Conservation (phyloP, 129 eudicot species). For the Tanacetum coccineum region DNA sequence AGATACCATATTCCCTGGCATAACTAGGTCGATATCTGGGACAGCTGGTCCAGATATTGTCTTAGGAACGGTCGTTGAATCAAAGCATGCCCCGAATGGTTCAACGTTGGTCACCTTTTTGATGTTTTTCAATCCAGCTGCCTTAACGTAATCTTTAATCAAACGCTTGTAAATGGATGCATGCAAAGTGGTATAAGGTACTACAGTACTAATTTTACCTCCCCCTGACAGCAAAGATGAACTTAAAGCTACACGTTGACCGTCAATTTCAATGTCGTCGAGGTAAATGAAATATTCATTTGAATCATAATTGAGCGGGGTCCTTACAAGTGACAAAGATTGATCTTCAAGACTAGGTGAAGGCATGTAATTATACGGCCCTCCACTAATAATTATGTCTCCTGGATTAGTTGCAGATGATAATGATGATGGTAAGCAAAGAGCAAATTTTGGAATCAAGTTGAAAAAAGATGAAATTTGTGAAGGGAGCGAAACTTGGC, state of each 20-base stretch:
- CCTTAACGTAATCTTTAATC: constrained; percentile 29
- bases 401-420: no score
- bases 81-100: constrained; percentile 38
- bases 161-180: constrained; percentile 41
- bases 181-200: constrained; percentile 40
- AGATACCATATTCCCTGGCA: constrained; percentile 10
- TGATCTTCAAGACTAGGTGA: constrained; percentile 11
- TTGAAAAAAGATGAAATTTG: constrained; percentile 31
- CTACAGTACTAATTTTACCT: constrained; percentile 45
- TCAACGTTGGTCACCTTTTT: constrained; percentile 28
- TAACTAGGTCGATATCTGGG: constrained; percentile 34
- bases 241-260: constrained; percentile 23
- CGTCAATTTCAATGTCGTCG: constrained; percentile 23
- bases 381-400: constrained; percentile 31
- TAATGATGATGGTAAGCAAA: constrained; percentile 38
- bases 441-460: constrained; percentile 36
- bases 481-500: constrained; percentile 25
- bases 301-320: constrained; percentile 36
- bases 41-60: constrained; percentile 31
- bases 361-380: constrained; percentile 3
- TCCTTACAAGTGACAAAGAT: constrained; percentile 21
- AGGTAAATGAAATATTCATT: constrained; percentile 40
- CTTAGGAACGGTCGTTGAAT: constrained; percentile 18
- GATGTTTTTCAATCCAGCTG: constrained; percentile 23
- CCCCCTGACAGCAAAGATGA: constrained; percentile 40